Evolutionary conservation across 805 yeast genomes (phyloP), one percentile per base, ranked within the genome.

Genomic region (Zygosaccharomyces pseudorouxii): DNA sequence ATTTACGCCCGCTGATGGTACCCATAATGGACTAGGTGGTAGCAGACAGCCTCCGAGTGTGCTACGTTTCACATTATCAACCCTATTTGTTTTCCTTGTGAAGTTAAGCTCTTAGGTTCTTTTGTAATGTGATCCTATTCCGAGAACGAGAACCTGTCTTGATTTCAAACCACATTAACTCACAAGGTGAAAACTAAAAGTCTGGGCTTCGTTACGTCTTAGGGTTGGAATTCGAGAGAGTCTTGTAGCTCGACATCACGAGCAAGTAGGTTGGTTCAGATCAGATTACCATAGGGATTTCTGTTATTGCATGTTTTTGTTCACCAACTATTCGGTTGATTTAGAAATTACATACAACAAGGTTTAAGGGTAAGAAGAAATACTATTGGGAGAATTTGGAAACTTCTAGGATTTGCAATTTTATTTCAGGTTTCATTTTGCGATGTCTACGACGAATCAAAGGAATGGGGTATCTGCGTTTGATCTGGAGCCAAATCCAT

Each of bases 401-500:
- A 45, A 27, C 40, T 9, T 25, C 4, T 23, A 12, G 30, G 18
- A 38, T 14, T 38, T 11, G 12, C 36, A 41, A 28, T 29, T 29
- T 18, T 18, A 27, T 19, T 19, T 23, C 27, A 9, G 3, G 8
- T 20, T 22, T 12, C 12, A 16, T 14, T 28, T n/a, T 29, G 27
- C 18, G 38, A 51, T 47, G 54, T 49, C 51, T 16, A 25, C 27
- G 29, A 38, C 41, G 33, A 42, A 46, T 33, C 44, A 42, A 27
- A 43, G 27, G 35, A 48, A 35, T 36, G 45, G 46, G 16, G 57
- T 57, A 31, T 63, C 69, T 1, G 56, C 87, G 36, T 79, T 88
- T 59, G 92, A 84, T 52, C 72, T 89, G 50, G 99, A 93, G 66
- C 96, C 93, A 8, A 92, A 92, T 60, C 97, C 97, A 4, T 92